phyloP scores from a whole-genome alignment of 257 asterid species.

The Galeopsis tetrahit region DNA sequence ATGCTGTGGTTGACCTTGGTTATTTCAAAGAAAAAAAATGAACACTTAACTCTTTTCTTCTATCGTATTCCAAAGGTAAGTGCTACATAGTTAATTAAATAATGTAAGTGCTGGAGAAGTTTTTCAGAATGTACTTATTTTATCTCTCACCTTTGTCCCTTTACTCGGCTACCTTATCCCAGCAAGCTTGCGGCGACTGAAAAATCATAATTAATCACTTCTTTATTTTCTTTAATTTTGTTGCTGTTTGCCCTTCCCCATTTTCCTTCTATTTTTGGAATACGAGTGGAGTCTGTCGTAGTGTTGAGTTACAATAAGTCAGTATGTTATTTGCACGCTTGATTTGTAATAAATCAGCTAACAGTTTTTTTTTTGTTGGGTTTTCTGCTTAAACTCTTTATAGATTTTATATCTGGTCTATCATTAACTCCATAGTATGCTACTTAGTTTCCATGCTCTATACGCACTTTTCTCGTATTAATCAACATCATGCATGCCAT shows the following conservation, averaged over 20 bases:
- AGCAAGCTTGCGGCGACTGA: background rate
- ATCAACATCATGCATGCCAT: background rate
- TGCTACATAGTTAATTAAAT: background rate
- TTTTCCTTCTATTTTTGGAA: background rate
- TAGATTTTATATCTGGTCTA: conserved; percentile 19
- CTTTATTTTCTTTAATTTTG: background rate
- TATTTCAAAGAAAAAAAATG: background rate
- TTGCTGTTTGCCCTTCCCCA: background rate
- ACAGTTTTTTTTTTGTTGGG: background rate
- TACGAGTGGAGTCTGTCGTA: background rate
- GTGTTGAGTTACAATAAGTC: background rate
- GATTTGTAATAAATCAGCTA: background rate
- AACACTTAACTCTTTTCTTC: background rate
- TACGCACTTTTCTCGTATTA: background rate
- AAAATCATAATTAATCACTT: background rate
- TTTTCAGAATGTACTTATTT: conserved; percentile 8
- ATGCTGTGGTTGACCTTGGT: background rate
- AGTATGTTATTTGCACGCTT: background rate
- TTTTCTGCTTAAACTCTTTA: background rate
- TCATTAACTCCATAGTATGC: background rate
- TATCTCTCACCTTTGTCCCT: background rate
- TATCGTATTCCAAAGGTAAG: background rate
- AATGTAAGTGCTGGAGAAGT: conserved; percentile 8
- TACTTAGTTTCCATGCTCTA: conserved; percentile 5
- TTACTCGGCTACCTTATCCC: background rate